Evolutionary conservation across 148 eudicot species (phyloP).

Genomic region (Camellia lanceoleosa): DNA sequence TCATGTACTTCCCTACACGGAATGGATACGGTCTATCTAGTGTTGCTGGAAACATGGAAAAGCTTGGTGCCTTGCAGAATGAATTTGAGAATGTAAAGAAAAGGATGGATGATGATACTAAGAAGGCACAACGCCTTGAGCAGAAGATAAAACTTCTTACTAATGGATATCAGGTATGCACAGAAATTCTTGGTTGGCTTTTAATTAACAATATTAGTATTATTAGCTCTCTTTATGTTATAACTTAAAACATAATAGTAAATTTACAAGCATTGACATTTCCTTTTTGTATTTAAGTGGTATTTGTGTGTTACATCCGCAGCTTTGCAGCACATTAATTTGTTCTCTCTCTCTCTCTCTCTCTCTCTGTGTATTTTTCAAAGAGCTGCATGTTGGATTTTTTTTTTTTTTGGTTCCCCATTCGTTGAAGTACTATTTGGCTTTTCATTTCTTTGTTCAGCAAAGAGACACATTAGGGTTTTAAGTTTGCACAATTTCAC

Average conservation of each 20-base stretch:
- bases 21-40: constrained; percentile 79
- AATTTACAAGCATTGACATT: not conserved
- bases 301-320: not conserved
- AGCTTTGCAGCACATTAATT: not conserved
- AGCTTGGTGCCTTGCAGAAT: constrained; percentile 74
- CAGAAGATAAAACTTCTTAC: constrained; percentile 86
- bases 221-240: constrained; percentile 7
- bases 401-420: not conserved
- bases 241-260: not conserved
- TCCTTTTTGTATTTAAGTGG: not conserved
- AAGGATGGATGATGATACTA: constrained; percentile 88
- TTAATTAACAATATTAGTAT: no score
- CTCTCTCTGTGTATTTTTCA: not conserved
- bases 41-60: constrained; percentile 86
- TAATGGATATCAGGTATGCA: constrained; percentile 77
- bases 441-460: not conserved
- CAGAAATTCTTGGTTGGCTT: not conserved
- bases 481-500: not conserved
- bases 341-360: not conserved
- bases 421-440: not conserved
- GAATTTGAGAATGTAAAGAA: constrained; percentile 90
- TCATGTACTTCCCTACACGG: constrained; percentile 92
- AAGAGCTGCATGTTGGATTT: not conserved
- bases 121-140: constrained; percentile 82
- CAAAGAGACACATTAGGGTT: not conserved